A percentile compares a stretch with the other conserved stretches of the same genome.
Conservation (phyloP, 2,329 filamentous ascomycete species). For the Nothopassalora personata region DNA sequence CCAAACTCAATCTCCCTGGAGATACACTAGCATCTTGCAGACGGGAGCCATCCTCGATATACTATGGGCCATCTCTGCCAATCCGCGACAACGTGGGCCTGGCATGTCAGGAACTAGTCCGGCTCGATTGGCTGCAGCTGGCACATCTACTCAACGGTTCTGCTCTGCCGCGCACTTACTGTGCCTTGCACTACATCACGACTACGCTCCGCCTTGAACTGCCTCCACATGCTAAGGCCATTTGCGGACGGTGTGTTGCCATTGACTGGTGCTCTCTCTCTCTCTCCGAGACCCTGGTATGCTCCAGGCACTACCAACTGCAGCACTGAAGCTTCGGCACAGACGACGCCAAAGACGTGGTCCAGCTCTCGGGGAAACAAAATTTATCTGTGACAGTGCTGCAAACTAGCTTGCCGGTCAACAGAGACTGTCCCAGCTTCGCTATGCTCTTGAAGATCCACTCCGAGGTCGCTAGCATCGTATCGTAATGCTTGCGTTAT, state of each 20-base stretch:
- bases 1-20: conserved; percentile 7
- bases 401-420: neutral
- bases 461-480: conserved; percentile 1
- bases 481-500: neutral
- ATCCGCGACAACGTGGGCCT: conserved; percentile 2
- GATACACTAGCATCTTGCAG: conserved; percentile 9
- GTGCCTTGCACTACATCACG: conserved; percentile 3
- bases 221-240: neutral
- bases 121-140: conserved; percentile 1
- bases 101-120: conserved; percentile 8
- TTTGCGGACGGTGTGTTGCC: conserved; percentile 1
- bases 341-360: neutral
- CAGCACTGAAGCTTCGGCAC: neutral
- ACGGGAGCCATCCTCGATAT: neutral
- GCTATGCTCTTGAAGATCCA: neutral
- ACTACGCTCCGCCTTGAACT: neutral
- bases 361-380: neutral
- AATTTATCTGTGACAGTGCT: neutral
- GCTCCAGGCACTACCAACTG: neutral
- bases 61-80: neutral
- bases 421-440: neutral
- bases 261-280: neutral
- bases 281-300: neutral
- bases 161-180: neutral
- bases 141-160: neutral